Evolutionary conservation across 176 grass and related monocot species (phyloP).

Genomic region (Lolium rigidum): DNA sequence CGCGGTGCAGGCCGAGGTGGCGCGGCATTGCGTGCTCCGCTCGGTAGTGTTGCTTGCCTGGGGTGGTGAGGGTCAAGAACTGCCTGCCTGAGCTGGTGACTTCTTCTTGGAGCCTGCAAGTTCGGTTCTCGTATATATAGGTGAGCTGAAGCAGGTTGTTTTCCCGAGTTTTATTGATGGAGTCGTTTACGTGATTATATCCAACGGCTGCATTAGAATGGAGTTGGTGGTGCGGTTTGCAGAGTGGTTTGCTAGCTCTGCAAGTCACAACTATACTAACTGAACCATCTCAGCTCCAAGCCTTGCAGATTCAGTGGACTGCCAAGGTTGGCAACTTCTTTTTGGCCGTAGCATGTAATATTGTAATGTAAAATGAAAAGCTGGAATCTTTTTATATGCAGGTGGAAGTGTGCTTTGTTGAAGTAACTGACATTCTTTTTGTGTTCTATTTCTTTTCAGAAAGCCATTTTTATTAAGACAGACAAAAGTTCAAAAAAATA

Average conservation of each 20-base stretch:
- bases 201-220: constrained; percentile 37
- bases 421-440: neutral
- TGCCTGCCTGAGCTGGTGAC: neutral
- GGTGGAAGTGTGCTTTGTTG: neutral
- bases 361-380: neutral
- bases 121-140: constrained; percentile 26
- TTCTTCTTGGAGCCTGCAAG: constrained; percentile 13
- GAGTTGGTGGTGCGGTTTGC: constrained; percentile 26
- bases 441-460: neutral
- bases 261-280: constrained; percentile 3
- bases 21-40: constrained; percentile 51
- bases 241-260: constrained; percentile 58
- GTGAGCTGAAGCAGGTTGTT: neutral
- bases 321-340: neutral
- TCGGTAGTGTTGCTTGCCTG: neutral
- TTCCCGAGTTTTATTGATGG: constrained; percentile 24
- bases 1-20: constrained; percentile 47
- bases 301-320: neutral
- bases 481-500: neutral
- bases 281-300: constrained; percentile 42
- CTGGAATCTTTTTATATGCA: neutral
- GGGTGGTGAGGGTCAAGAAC: neutral
- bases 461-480: neutral
- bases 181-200: constrained; percentile 26
- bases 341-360: neutral